Evolutionary conservation across 768 basidiomycete genomes (phyloP).

Genomic region (Tricholoma matsutake): DNA sequence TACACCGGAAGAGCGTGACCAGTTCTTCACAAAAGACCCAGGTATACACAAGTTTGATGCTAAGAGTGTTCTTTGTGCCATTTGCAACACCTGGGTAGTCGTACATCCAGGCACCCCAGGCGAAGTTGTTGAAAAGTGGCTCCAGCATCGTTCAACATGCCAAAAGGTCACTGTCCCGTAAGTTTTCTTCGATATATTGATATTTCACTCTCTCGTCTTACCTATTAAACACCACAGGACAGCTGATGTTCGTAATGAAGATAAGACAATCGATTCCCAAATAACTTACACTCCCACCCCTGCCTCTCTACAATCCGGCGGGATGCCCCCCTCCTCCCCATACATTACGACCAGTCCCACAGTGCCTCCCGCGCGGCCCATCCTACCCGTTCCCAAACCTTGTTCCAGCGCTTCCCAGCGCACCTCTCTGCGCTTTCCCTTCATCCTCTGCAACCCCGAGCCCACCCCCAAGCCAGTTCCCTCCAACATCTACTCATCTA

Average conservation of each 20-base stretch:
- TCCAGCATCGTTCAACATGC: constrained; percentile 57
- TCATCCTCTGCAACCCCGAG: not conserved
- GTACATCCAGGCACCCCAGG: constrained; percentile 54
- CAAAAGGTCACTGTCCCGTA: constrained; percentile 27
- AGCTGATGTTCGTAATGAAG: not conserved
- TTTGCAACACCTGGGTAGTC: constrained; percentile 64
- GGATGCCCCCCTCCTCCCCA: not conserved
- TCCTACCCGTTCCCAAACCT: not conserved
- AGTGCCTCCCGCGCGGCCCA: not conserved
- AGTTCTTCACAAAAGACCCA: constrained; percentile 58
- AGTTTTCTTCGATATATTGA: constrained; percentile 9
- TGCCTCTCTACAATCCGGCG: not conserved
- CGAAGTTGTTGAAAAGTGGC: constrained; percentile 62
- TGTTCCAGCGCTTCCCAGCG: not conserved
- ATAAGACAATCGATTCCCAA: not conserved
- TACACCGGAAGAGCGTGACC: constrained; percentile 58
- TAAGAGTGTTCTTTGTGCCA: constrained; percentile 65
- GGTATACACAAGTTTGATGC: constrained; percentile 71
- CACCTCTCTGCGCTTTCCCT: not conserved
- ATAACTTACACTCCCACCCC: not conserved
- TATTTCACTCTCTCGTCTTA: not conserved
- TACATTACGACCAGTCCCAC: not conserved
- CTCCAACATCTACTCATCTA: not conserved
- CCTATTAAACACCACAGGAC: not conserved
- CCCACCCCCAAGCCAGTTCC: not conserved